Evolutionary conservation across 2,329 filamentous ascomycete genomes (phyloP), one percentile per base, ranked within the genome.

Genomic region (Colletotrichum falcatum): DNA sequence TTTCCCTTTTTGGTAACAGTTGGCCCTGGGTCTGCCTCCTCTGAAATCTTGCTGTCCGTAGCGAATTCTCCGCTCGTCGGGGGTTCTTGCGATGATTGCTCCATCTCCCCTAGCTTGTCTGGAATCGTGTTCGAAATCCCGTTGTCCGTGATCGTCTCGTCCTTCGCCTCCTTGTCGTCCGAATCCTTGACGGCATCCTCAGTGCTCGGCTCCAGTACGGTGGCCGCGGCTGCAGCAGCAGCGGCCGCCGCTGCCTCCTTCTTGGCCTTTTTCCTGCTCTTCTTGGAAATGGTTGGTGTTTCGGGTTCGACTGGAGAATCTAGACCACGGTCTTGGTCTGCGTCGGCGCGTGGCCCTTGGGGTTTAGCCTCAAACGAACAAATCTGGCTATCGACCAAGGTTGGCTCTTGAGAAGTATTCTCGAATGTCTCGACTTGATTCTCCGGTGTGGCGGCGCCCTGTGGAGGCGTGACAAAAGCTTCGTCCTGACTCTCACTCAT

Each of bases 1-100:
- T 79, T 80, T 58, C 79, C 77, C 77, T 77, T 75, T 73, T 65
- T 75, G 79, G 71, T 66, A 79, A 74, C 46, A 79, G 76, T 42
- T 79, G 77, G 62, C 30, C 72, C 66, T 55, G 63, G 26, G 54
- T 73, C 63, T 56, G 55, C 65, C 56, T 69, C 66, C 55, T 65
- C 72, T 54, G 66, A 60, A 54, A 61, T 39, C 42, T 72, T 71
- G 54, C 48, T 65, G 70, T 68, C 58, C 61, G 68, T 59, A 49
- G 69, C 54, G 59, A 66, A 61, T 64, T 72, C 63, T 60, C 63
- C 67, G 62, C 61, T 67, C 37, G 42, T 20, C 11, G 53, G 51
- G 59, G 68, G 44, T 46, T 66, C 62, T 59, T 62, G 67, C 64
- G 58, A 51, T 62, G 67, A 37, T 67, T 42, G 44, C 54, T 61